phyloP scores from a whole-genome alignment of 2,329 filamentous ascomycete genomes.

The Microdochium paspali region DNA sequence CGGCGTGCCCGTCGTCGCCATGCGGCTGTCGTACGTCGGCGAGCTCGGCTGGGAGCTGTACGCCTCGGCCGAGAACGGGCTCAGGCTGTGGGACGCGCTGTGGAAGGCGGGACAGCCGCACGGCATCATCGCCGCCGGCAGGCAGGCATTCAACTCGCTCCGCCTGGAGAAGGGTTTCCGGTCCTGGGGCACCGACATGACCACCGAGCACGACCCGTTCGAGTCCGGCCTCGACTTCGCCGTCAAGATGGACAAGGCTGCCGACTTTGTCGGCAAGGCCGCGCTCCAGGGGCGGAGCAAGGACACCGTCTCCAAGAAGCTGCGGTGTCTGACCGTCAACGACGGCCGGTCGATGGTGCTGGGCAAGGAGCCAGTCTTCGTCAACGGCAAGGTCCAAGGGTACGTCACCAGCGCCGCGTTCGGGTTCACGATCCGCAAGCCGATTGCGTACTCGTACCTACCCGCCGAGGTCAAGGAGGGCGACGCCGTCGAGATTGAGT shows the following conservation, averaged over 20 bases:
- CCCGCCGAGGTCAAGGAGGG: conserved; percentile 36
- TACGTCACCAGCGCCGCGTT: conserved; percentile 55
- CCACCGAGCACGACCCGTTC: conserved; percentile 49
- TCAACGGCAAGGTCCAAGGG: conserved; percentile 33
- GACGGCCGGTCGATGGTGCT: conserved; percentile 47
- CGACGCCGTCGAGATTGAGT: conserved; percentile 46
- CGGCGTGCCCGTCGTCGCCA: conserved; percentile 45
- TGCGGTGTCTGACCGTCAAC: conserved; percentile 43
- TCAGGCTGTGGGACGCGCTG: conserved; percentile 47
- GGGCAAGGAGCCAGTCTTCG: conserved; percentile 53
- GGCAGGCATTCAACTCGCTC: conserved; percentile 46
- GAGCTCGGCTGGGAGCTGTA: conserved; percentile 56
- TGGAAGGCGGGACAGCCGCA: conserved; percentile 43
- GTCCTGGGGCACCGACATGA: conserved; percentile 48
- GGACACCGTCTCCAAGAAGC: conserved; percentile 19
- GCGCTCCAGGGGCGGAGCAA: conserved; percentile 33
- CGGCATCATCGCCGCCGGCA: conserved; percentile 48
- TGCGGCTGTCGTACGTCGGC: conserved; percentile 51
- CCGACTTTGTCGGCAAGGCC: conserved; percentile 37
- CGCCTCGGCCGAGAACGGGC: conserved; percentile 47
- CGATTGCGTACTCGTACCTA: conserved; percentile 50
- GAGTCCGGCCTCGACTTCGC: conserved; percentile 46
- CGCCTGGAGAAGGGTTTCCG: conserved; percentile 51
- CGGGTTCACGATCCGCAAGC: conserved; percentile 48
- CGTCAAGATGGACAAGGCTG: conserved; percentile 34